Percentiles rank a stretch among this genome's conserved stretches.
Conservation (phyloP, 805 yeast species). For the Candida qinlingensis region DNA sequence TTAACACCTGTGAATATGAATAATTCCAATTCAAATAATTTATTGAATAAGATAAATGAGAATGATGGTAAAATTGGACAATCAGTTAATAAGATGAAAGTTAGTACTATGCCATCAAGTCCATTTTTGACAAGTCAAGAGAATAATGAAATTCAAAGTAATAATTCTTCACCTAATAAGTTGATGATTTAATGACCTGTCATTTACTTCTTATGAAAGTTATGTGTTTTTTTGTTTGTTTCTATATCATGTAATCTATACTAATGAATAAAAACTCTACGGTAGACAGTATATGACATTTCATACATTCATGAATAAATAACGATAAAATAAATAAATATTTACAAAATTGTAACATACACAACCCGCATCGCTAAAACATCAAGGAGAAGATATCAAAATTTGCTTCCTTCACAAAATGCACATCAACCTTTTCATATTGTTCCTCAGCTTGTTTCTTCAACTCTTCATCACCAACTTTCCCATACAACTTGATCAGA, state of each 20-base stretch:
- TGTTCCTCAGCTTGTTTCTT: conserved; percentile 9
- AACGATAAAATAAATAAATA: conserved; percentile 1
- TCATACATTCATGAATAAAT: too few relatives aligned
- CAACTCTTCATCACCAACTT: conserved; percentile 13
- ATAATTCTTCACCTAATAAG: not conserved
- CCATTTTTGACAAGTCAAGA: conserved; percentile 12
- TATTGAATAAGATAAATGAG: not conserved
- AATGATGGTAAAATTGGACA: not conserved
- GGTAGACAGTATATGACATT: too few relatives aligned
- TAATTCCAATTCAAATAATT: too few relatives aligned
- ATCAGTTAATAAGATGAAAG: conserved; percentile 5
- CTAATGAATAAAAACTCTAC: too few relatives aligned
- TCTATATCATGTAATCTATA: too few relatives aligned
- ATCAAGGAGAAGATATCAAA: conserved; percentile 6
- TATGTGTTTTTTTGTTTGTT: not conserved
- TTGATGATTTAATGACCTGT: not conserved
- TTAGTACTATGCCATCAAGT: conserved; percentile 18
- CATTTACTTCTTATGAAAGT: too few relatives aligned
- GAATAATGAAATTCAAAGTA: not conserved
- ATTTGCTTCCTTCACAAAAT: conserved; percentile 2
- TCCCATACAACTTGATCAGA: conserved; percentile 18
- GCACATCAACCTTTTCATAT: conserved; percentile 6
- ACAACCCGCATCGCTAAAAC: not conserved
- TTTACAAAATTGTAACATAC: not conserved
- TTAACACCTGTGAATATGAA: not conserved